Base-by-base conservation (phyloP, 805 yeast species). In the Metschnikowia sp. region DNA sequence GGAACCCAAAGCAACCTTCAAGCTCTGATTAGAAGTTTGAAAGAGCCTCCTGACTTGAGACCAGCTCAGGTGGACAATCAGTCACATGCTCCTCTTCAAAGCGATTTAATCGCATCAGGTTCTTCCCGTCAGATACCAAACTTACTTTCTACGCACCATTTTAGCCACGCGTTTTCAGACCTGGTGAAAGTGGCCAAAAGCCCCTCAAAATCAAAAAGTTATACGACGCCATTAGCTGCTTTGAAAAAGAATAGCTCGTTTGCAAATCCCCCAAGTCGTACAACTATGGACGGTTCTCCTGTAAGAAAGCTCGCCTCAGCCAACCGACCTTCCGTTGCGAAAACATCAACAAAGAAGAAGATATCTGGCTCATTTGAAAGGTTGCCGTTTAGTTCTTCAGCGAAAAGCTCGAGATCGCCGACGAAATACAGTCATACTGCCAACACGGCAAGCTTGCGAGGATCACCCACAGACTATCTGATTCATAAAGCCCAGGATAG, bases 371-470 rank as follows among this genome's bases (percentile, higher is more conserved):
- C 42, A 10, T 33, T 29, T 29, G 8, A n/a, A 18, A 31, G 28
- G 10, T 22, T 40, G 19, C 39, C 38, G n/a, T 11, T 15, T 7
- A 33, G 40, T 9, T 46, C 45, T 3, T 37, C 49, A 10, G 39
- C 34, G 3, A 42, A 33, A 26, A 47, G 44, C 42, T 50, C 55
- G 11, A 38, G 55, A 12, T 52, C 55, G 2, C 54, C 55, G 8
- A 52, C 52, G 8, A 52, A 50, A 31, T 44, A 47, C 22, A 40
- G 50, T 10, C 48, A 39, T 13, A 29, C 15, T 22, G n/a, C 43
- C 31, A 52, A 40, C 10, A 35, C 35, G 5, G 31, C 37, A n/a
- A 50, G 52, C 40, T 30, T 30, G 32, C 39, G 47, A 33, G 47
- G 40, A 10, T 44, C 53, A 5, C 53, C 48, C 9, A 31, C 49